Evolutionary conservation across 331 rosid genomes (phyloP).

Genomic region (Ulmus americana): DNA sequence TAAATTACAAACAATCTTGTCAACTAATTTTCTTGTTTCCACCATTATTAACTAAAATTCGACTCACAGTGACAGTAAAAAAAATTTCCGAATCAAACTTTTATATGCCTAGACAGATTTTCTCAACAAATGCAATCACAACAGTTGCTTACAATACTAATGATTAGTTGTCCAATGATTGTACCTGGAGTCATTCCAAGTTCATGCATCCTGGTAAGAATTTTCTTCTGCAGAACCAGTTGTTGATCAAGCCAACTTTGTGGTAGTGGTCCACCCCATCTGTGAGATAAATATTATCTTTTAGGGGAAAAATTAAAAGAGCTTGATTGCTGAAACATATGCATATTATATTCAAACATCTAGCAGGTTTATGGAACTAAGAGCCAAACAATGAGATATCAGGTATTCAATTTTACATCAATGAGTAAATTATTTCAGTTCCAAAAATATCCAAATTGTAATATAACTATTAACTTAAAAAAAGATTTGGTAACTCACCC

Average conservation of each 20-base stretch:
- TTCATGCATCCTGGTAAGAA: conserved; percentile 64
- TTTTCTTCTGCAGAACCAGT: conserved; percentile 60
- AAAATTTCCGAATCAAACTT: too few species aligned
- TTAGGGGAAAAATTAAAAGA: background rate
- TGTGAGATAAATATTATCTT: conserved; percentile 10
- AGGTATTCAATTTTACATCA: too few species aligned
- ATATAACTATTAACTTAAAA: background rate
- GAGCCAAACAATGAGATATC: background rate
- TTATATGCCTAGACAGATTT: too few species aligned
- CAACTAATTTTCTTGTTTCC: background rate
- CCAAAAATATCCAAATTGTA: too few species aligned
- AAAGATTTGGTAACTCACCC: conserved; percentile 43
- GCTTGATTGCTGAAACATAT: too few species aligned
- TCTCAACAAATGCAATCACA: too few species aligned
- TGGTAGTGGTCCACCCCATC: conserved; percentile 87
- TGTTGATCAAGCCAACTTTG: conserved; percentile 80
- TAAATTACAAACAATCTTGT: background rate
- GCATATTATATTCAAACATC: background rate
- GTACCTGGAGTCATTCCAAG: conserved; percentile 89
- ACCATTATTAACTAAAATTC: background rate
- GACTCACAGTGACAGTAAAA: background rate
- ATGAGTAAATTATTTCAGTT: too few species aligned
- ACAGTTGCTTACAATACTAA: too few species aligned
- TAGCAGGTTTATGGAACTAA: background rate
- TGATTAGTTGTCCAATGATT: background rate